Evolutionary conservation across 352 stramenopile species (phyloP).

Genomic region (Pythium pectinolyticum): DNA sequence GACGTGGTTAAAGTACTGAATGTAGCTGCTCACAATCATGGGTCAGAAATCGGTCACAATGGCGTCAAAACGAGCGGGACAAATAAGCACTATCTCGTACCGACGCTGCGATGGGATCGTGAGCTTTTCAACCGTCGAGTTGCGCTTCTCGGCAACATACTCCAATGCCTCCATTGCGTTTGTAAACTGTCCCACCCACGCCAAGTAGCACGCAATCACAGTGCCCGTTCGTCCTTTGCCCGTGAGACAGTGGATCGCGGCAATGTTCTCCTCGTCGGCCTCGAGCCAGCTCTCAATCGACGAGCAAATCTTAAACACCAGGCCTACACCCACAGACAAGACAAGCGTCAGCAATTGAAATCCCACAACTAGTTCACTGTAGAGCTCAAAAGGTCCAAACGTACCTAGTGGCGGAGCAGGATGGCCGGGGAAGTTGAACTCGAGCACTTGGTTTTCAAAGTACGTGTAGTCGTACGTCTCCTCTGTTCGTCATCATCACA

Average conservation of each 20-base stretch:
- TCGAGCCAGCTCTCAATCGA: slow-evolving; percentile 97
- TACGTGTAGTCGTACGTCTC: slow-evolving; percentile 94
- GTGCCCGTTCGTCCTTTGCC: slow-evolving; percentile 94
- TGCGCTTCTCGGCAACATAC: slow-evolving; percentile 90
- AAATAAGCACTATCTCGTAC: slow-evolving; percentile 27
- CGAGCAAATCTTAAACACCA: slow-evolving; percentile 97
- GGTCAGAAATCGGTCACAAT: slow-evolving; percentile 2
- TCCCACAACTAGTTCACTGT: background rate
- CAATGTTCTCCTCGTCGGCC: slow-evolving; percentile 95
- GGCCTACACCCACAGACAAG: slow-evolving; percentile 32
- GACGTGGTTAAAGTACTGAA: slow-evolving; percentile 98
- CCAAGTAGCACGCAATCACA: slow-evolving; percentile 95
- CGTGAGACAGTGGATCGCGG: slow-evolving; percentile 96
- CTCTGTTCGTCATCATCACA: slow-evolving; percentile 58
- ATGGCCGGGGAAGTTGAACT: slow-evolving; percentile 97
- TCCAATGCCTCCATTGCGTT: slow-evolving; percentile 93
- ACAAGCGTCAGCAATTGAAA: background rate
- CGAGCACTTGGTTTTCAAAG: slow-evolving; percentile 96
- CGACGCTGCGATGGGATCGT: slow-evolving; percentile 96
- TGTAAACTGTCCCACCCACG: slow-evolving; percentile 92
- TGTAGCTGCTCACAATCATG: slow-evolving; percentile 75
- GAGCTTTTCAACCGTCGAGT: slow-evolving; percentile 89
- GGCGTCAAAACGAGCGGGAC: background rate
- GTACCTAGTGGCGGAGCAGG: slow-evolving; percentile 93
- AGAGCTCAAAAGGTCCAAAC: background rate